Base-by-base conservation (phyloP, 2,329 filamentous ascomycete genomes). In the Aspergillus japonicus region DNA sequence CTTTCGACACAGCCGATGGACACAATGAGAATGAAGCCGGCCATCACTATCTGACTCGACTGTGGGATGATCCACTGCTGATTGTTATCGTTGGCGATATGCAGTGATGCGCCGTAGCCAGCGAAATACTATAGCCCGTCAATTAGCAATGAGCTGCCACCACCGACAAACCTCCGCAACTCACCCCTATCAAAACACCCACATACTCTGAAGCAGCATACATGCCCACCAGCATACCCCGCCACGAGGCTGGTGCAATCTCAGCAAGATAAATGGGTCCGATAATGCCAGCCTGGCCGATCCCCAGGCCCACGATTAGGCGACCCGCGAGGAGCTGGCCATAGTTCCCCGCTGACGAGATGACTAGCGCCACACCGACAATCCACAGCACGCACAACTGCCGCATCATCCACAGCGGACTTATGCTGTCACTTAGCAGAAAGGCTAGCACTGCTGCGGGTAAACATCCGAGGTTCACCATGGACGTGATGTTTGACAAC, bases 191-290 rank as follows among this genome's bases (percentile, higher is more conserved):
- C 52, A 68, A 59, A 21, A 68, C 64, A 10, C 66, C 66, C n/a
- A 68, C 39, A 31, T 68, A 68, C 35, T 65, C 66, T 1, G 62
- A 66, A 23, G 62, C 56, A 2, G 61, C 62, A 56, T 64, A 68
- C 1, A 65, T 49, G 12, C 57, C 58, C 6, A 66, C 64, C 39
- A 66, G 23, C 44, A 94, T 85, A 10, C 91, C 91, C 50, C 88
- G 85, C 68, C 87, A 83, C 14, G 81, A 77, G 0, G 85, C 85
- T 1, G 92, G 92, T 0, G 92, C 87, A 26, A 96, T 83, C 75
- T 96, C 93, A 54, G 90, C 91, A 69, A 96, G 92, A 79, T 96
- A 96, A 6, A 96, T 83, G 0, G 93, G 93, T 1, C 93, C 91
- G 29, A 96, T 89, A 26, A 96, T 92, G 0, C 92, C 92, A 1